These are phyloP conservation scores for Dioscorea alata DNA, from an alignment of 106 monocot species.

Conservation along the genomic window DNA sequence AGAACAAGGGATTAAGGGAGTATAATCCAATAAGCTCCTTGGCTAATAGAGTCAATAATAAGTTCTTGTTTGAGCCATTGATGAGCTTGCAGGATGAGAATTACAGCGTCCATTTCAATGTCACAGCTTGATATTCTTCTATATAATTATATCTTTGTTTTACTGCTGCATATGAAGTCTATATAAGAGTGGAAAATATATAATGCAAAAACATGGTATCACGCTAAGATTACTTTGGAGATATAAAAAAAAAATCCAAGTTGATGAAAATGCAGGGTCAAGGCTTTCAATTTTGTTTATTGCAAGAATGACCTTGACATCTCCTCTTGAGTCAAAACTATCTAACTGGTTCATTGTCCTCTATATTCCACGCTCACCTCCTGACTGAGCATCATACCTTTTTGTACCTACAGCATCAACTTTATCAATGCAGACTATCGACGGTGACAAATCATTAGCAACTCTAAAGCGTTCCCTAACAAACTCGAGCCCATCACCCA, in stretches of 20 bases:
- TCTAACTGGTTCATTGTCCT: constrained; percentile 97
- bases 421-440: constrained; percentile 96
- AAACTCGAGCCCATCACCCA: constrained; percentile 94
- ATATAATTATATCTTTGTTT: too few relatives aligned
- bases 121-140: neutral
- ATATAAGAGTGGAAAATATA: too few relatives aligned
- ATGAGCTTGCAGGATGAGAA: constrained; percentile 27
- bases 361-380: constrained; percentile 94
- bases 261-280: constrained; percentile 61
- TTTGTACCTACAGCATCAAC: constrained; percentile 96
- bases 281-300: constrained; percentile 95
- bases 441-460: constrained; percentile 91
- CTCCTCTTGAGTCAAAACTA: constrained; percentile 94
- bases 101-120: constrained; percentile 34
- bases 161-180: too few relatives aligned
- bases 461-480: constrained; percentile 97
- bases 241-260: neutral
- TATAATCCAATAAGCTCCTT: constrained; percentile 21
- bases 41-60: constrained; percentile 14
- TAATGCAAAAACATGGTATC: too few relatives aligned
- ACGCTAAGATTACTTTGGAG: too few relatives aligned
- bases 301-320: constrained; percentile 96
- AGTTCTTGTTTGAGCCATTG: constrained; percentile 32
- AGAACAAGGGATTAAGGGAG: constrained; percentile 1
- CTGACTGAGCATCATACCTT: constrained; percentile 99